These are phyloP conservation scores for Vanderwaltozyma polyspora DNA, from an alignment of 805 yeast species.

Conservation along the genomic window DNA sequence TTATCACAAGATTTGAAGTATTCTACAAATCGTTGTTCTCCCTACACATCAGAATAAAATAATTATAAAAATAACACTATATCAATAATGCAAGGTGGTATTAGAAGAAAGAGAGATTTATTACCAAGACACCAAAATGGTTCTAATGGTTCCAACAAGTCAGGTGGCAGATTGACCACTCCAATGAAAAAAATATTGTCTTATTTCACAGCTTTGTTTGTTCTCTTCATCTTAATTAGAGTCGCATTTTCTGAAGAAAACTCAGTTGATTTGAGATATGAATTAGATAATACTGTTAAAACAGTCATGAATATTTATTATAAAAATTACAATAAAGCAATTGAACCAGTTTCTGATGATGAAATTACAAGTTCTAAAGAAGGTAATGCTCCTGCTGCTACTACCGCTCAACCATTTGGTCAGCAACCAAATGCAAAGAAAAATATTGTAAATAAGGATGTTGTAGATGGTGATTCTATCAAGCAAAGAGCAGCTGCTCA, in stretches of 20 bases:
- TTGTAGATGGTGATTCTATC: background rate
- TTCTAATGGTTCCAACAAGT: conserved; percentile 7
- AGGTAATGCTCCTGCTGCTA: conserved; percentile 1
- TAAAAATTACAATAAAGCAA: conserved; percentile 2
- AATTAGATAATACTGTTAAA: conserved; percentile 4
- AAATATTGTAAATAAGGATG: background rate
- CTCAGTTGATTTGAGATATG: conserved; percentile 3
- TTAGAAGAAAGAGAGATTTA: conserved; percentile 26
- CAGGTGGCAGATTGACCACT: conserved; percentile 30
- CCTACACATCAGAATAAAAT: too few species aligned
- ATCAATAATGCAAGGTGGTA: conserved; percentile 24
- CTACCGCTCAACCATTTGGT: too few species aligned
- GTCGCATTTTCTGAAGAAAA: conserved; percentile 3
- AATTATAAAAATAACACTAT: too few species aligned
- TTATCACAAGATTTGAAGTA: too few species aligned
- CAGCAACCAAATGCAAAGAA: too few species aligned
- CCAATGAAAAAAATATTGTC: conserved; percentile 36
- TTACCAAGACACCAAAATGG: conserved; percentile 31
- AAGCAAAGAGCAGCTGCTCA: background rate
- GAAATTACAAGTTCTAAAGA: background rate
- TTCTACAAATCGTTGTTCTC: too few species aligned
- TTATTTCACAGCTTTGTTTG: conserved; percentile 19
- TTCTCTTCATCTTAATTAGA: conserved; percentile 1
- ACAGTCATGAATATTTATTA: conserved; percentile 4
- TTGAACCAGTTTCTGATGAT: conserved; percentile 2